Conservation (phyloP, 805 yeast genomes). For the Yueomyces sp. region DNA sequence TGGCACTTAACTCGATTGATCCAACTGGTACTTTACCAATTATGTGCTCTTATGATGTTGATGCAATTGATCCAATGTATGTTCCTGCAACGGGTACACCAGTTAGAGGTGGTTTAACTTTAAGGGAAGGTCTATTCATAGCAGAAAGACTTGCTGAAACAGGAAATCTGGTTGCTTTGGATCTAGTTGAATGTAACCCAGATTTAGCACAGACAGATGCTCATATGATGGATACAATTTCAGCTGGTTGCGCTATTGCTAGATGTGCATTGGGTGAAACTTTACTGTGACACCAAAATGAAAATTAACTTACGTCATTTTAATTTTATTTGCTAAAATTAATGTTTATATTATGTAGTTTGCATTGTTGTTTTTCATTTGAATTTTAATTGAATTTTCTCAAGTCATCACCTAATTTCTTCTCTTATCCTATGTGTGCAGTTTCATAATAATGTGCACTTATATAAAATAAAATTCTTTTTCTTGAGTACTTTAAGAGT, state of each 20-base stretch:
- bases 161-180: slow-evolving; percentile 79
- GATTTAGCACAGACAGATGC: slow-evolving; percentile 63
- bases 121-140: slow-evolving; percentile 86
- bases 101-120: slow-evolving; percentile 88
- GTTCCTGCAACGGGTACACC: slow-evolving; percentile 98
- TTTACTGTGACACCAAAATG: slow-evolving; percentile 21
- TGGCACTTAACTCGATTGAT: slow-evolving; percentile 67
- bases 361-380: too few relatives aligned
- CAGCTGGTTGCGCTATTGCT: slow-evolving; percentile 82
- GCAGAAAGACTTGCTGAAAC: slow-evolving; percentile 88
- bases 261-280: slow-evolving; percentile 94
- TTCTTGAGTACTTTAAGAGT: too few relatives aligned
- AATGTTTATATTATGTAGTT: too few relatives aligned
- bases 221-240: slow-evolving; percentile 72
- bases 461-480: too few relatives aligned
- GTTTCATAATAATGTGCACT: too few relatives aligned
- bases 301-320: background rate
- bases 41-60: slow-evolving; percentile 89
- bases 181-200: slow-evolving; percentile 91
- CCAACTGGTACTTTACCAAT: slow-evolving; percentile 64
- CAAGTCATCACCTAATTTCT: too few relatives aligned
- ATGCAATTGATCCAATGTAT: slow-evolving; percentile 86
- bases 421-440: too few relatives aligned
- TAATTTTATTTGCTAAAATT: too few relatives aligned
- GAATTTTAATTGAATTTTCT: too few relatives aligned